Conservation (phyloP, 2,329 filamentous ascomycete species). For the Kalaharituber pfeilii region DNA sequence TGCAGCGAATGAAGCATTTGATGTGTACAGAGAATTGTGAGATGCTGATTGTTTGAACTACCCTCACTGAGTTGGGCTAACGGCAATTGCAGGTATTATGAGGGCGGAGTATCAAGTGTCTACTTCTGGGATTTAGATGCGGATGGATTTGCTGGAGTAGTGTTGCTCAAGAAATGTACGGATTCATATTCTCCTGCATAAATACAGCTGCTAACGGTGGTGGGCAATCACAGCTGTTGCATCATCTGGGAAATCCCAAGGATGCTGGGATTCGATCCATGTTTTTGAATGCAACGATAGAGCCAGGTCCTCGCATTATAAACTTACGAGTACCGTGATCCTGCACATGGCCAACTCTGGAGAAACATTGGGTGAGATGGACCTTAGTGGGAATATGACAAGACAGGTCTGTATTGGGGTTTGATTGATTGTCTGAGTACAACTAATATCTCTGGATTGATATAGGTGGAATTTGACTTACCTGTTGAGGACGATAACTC, state of each 20-base stretch:
- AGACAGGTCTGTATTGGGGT: constrained; percentile 42
- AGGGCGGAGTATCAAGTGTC: constrained; percentile 86
- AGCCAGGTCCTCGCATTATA: constrained; percentile 84
- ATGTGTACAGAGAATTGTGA: constrained; percentile 79
- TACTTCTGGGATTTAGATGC: constrained; percentile 95
- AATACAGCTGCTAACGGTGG: background rate
- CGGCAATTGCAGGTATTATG: constrained; percentile 49
- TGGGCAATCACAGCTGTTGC: constrained; percentile 38
- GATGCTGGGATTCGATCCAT: constrained; percentile 95
- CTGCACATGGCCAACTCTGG: constrained; percentile 59
- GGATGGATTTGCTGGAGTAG: constrained; percentile 91
- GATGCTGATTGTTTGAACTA: constrained; percentile 19
- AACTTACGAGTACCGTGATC: constrained; percentile 92
- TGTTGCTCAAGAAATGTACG: constrained; percentile 83
- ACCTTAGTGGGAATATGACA: constrained; percentile 94
- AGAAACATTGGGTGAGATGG: constrained; percentile 60
- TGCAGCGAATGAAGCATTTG: constrained; percentile 86
- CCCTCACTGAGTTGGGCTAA: background rate
- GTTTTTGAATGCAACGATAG: constrained; percentile 94
- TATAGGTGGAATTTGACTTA: constrained; percentile 64
- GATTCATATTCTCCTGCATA: constrained; percentile 14
- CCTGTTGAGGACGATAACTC: constrained; percentile 76
- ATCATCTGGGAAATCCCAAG: constrained; percentile 48
- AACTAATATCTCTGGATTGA: background rate
- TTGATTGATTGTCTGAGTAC: no score